Evolutionary conservation across 73 alveolate genomes (phyloP).

Genomic region (Tetrahymena thermophila): DNA sequence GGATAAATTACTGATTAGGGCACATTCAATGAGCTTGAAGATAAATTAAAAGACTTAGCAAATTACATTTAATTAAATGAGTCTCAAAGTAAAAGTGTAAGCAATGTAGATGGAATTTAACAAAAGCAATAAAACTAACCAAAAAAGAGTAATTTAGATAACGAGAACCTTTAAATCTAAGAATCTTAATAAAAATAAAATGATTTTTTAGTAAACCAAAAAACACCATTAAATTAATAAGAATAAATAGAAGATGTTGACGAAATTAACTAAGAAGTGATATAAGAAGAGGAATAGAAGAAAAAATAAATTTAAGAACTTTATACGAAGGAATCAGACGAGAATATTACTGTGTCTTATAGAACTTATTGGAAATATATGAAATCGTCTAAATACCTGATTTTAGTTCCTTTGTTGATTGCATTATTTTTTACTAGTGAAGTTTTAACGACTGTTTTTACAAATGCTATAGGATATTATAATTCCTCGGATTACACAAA

Average conservation of each 20-base stretch:
- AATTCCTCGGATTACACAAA: background rate
- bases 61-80: background rate
- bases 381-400: background rate
- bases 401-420: background rate
- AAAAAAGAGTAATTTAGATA: too few species aligned
- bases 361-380: background rate
- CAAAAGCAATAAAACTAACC: background rate
- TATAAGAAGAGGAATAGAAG: background rate
- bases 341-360: background rate
- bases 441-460: background rate
- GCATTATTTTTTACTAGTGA: background rate
- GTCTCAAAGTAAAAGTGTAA: background rate
- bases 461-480: background rate
- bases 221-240: background rate
- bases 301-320: background rate
- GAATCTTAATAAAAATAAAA: too few species aligned
- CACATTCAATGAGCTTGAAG: background rate
- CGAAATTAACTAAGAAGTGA: background rate
- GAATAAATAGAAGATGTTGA: background rate
- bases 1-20: conserved; percentile 23
- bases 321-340: background rate
- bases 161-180: too few species aligned
- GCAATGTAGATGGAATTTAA: background rate
- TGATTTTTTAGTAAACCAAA: too few species aligned
- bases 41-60: background rate